Conservation (phyloP, 2,329 filamentous ascomycete genomes). For the Cytospora chrysosperma region DNA sequence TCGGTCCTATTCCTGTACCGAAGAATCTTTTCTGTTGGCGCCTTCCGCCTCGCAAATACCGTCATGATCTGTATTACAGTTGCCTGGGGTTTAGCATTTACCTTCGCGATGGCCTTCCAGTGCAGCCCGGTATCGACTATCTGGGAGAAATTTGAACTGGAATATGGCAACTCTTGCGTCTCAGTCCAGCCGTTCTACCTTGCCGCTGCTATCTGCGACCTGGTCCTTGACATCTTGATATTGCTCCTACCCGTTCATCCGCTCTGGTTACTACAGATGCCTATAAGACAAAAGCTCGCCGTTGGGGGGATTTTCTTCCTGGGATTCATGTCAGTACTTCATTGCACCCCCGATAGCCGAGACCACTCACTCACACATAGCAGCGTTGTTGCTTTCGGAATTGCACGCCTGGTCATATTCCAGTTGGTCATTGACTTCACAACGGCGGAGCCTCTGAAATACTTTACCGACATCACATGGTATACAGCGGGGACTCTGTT, state of each 20-base stretch:
- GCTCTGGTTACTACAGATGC: slow-evolving; percentile 8
- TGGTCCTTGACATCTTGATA: slow-evolving; percentile 16
- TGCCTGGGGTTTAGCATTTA: slow-evolving; percentile 3
- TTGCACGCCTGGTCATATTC: slow-evolving; percentile 1
- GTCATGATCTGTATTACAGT: background rate
- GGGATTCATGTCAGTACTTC: slow-evolving; percentile 4
- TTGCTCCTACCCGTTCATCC: slow-evolving; percentile 8
- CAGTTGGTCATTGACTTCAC: background rate
- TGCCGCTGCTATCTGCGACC: slow-evolving; percentile 55
- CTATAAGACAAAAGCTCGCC: slow-evolving; percentile 7
- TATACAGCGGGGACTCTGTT: slow-evolving; percentile 1
- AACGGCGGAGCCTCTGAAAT: background rate
- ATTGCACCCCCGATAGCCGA: too few species aligned
- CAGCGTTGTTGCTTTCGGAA: slow-evolving; percentile 5
- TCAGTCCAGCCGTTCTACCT: background rate
- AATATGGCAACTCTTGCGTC: background rate
- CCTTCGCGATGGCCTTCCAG: background rate
- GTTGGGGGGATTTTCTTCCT: slow-evolving; percentile 11
- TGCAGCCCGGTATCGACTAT: background rate
- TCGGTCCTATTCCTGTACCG: slow-evolving; percentile 11
- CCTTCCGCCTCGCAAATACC: background rate
- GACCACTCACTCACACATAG: background rate
- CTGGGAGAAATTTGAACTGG: slow-evolving; percentile 4
- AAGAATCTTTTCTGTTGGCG: background rate
- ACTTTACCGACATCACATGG: slow-evolving; percentile 4